phyloP scores from a whole-genome alignment of 768 basidiomycete species.

The Suillus paluster region DNA sequence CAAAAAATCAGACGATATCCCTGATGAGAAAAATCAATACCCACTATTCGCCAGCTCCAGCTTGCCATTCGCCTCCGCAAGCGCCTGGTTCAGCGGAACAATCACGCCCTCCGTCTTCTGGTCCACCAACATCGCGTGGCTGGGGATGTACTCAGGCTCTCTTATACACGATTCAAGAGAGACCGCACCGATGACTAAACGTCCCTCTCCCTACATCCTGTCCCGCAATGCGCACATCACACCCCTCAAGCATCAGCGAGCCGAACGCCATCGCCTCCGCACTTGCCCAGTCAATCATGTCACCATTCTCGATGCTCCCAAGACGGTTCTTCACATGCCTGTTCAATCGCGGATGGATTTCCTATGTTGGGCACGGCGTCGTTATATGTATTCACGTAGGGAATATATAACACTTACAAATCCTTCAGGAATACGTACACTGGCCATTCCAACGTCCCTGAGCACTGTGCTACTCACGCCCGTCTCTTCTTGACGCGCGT shows the following conservation, averaged over 20 bases:
- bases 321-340: conserved; percentile 80
- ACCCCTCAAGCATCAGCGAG: conserved; percentile 79
- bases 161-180: not conserved
- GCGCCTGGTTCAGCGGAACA: conserved; percentile 79
- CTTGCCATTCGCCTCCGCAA: conserved; percentile 59
- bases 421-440: conserved; percentile 57
- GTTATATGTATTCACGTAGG: not conserved
- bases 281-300: conserved; percentile 87
- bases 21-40: conserved; percentile 25
- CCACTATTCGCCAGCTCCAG: conserved; percentile 88
- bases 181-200: conserved; percentile 71
- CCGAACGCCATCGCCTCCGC: conserved; percentile 95
- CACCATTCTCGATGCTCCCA: conserved; percentile 66
- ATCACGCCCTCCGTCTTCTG: conserved; percentile 80
- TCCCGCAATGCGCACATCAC: conserved; percentile 86
- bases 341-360: conserved; percentile 77
- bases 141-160: conserved; percentile 18
- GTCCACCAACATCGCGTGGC: conserved; percentile 92
- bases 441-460: conserved; percentile 64
- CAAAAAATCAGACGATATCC: conserved; percentile 3
- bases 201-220: conserved; percentile 94
- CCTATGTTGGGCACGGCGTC: conserved; percentile 44
- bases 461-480: conserved; percentile 63
- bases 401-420: conserved; percentile 57
- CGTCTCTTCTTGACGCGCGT: conserved; percentile 66